A percentile compares a stretch with the other conserved stretches of the same genome.
These are phyloP conservation scores for Basipetospora sp. DNA, from an alignment of 2,329 filamentous ascomycete genomes.

Conservation along the genomic window DNA sequence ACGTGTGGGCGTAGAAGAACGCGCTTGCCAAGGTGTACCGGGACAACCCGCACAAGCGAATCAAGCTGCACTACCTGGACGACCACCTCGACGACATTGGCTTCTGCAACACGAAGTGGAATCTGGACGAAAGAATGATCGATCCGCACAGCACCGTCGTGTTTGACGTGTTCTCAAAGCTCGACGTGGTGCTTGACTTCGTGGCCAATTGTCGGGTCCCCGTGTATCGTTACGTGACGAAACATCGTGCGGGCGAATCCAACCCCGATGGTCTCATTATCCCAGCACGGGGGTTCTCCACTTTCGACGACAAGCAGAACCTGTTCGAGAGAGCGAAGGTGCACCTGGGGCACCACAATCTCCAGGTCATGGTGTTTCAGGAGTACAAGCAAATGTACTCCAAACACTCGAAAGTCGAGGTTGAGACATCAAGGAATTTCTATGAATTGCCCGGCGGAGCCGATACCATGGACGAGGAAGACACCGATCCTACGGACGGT, in stretches of 20 bases:
- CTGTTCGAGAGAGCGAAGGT: background rate
- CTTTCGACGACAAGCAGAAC: background rate
- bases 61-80: slow-evolving; percentile 1
- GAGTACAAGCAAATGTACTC: background rate
- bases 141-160: background rate
- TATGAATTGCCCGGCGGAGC: too few species aligned
- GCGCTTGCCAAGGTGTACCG: background rate
- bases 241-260: too few species aligned
- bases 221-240: too few species aligned
- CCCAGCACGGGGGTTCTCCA: background rate
- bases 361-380: background rate
- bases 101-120: background rate
- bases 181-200: too few species aligned
- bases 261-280: background rate
- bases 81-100: too few species aligned
- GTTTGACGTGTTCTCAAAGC: background rate
- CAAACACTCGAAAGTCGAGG: background rate
- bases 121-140: background rate
- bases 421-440: too few species aligned
- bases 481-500: too few species aligned
- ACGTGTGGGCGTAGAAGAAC: slow-evolving; percentile 1
- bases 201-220: too few species aligned
- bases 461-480: too few species aligned
- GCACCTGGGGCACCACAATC: background rate
- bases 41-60: background rate